phyloP scores from a whole-genome alignment of 208 protist species.

The Balamuthia mandrillaris region DNA sequence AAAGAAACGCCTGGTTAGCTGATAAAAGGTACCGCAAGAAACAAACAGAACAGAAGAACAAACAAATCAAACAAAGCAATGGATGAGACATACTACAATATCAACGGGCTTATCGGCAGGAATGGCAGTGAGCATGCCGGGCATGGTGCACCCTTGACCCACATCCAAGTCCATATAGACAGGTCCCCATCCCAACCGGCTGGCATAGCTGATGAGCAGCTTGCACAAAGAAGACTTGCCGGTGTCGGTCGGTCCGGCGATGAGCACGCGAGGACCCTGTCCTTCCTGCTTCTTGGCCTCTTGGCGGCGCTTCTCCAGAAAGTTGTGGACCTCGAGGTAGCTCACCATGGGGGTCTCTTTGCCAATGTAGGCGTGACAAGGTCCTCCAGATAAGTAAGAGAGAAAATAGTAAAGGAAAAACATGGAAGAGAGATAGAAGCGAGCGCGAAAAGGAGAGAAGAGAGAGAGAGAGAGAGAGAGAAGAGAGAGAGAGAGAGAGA shows the following conservation, averaged over 20 bases:
- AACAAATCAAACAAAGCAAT: background rate
- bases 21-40: background rate
- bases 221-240: slow-evolving; percentile 62
- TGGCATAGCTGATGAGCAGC: slow-evolving; percentile 59
- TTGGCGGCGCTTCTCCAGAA: slow-evolving; percentile 23
- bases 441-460: background rate
- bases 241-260: slow-evolving; percentile 63
- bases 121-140: slow-evolving; percentile 59
- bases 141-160: slow-evolving; percentile 56
- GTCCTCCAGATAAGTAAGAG: background rate
- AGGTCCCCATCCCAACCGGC: slow-evolving; percentile 9
- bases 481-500: too few species aligned
- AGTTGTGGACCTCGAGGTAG: slow-evolving; percentile 29
- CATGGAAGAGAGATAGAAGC: background rate
- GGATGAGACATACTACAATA: background rate
- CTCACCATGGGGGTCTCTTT: slow-evolving; percentile 36
- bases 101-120: slow-evolving; percentile 52
- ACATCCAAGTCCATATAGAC: slow-evolving; percentile 65
- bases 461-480: background rate
- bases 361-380: slow-evolving; percentile 28
- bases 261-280: slow-evolving; percentile 42
- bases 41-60: background rate
- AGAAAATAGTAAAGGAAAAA: background rate
- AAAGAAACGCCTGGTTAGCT: background rate
- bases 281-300: background rate